Base-by-base conservation (phyloP, 78 protist species). In the Chrysochromulina parva region DNA sequence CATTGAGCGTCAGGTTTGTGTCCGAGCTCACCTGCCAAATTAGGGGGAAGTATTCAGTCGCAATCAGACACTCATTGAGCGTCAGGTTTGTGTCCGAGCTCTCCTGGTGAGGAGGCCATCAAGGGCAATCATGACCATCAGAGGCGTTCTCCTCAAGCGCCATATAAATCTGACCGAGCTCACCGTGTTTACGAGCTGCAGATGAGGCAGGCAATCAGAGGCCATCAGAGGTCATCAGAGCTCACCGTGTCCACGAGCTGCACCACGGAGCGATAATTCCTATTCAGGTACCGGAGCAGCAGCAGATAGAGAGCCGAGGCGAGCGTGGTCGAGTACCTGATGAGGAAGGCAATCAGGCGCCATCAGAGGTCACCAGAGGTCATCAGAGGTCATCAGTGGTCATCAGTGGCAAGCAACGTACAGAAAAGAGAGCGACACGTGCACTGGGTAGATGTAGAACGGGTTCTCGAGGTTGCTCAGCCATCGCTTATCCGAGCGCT, bases 241-340 rank as follows among this genome's bases (percentile, higher is more conserved):
- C 4, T 14, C 69, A 62, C 54, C 9, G 93, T 22, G 52, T 78
- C 88, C 28, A 52, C 48, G 22, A 89, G 84, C 69, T 26, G 58
- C 54, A 80, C 53, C 13, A 91, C 93, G 50, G 13, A 87, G 59
- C 0, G 24, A 89, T 94, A 94, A 54, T 85, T 11, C 7, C 94
- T 87, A 24, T 19, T 11, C 57, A 89, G 66, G 60, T 87, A 54
- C 2, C 24, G 24, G 24, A 24, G 73, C 26, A 81, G 65, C 67
- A 82, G 3, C 71, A 94, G 93, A 84, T 94, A 94, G 26, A 92
- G 57, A 17, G 93, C 55, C 19, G 93, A 50, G 28, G 88, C 87
- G 48, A 94, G 80, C 59, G 90, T 82, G 22, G 92, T 87, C 19
- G 94, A 85, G 50, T 62, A n/a, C 38, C 38, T 38, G 38, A 38